phyloP scores from a whole-genome alignment of 805 yeast genomes.

The Limtongia smithiae region DNA sequence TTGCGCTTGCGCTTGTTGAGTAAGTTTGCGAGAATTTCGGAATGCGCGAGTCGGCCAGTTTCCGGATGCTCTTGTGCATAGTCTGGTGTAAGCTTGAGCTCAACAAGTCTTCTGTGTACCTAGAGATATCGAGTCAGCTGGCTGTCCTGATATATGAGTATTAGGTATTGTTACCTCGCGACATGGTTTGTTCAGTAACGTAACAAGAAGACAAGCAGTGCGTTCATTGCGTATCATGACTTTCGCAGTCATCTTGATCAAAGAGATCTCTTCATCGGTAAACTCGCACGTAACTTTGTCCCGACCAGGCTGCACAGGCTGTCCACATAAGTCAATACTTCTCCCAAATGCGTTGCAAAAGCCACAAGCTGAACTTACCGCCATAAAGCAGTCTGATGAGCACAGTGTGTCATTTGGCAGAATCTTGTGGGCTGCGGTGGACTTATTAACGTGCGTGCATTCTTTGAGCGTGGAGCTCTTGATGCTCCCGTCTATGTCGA shows the following conservation, averaged over 20 bases:
- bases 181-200: conserved; percentile 16
- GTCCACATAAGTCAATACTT: too few relatives aligned
- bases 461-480: conserved; percentile 7
- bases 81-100: conserved; percentile 8
- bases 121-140: background rate
- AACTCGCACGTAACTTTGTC: conserved; percentile 6
- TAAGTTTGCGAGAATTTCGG: background rate
- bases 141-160: background rate
- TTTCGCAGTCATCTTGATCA: conserved; percentile 19
- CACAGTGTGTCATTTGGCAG: conserved; percentile 19
- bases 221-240: conserved; percentile 17
- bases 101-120: conserved; percentile 13
- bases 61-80: background rate
- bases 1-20: conserved; percentile 23
- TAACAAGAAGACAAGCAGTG: conserved; percentile 17
- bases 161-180: conserved; percentile 9
- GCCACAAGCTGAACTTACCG: too few relatives aligned
- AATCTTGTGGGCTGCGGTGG: conserved; percentile 11
- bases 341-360: too few relatives aligned
- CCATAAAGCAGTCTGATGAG: conserved; percentile 13
- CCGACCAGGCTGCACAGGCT: too few relatives aligned
- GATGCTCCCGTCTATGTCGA: conserved; percentile 9
- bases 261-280: conserved; percentile 21
- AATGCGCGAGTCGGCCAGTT: background rate
- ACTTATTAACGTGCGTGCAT: conserved; percentile 4